Conservation (phyloP, 495 filamentous ascomycete genomes). For the Aspergillus bridgeri region DNA sequence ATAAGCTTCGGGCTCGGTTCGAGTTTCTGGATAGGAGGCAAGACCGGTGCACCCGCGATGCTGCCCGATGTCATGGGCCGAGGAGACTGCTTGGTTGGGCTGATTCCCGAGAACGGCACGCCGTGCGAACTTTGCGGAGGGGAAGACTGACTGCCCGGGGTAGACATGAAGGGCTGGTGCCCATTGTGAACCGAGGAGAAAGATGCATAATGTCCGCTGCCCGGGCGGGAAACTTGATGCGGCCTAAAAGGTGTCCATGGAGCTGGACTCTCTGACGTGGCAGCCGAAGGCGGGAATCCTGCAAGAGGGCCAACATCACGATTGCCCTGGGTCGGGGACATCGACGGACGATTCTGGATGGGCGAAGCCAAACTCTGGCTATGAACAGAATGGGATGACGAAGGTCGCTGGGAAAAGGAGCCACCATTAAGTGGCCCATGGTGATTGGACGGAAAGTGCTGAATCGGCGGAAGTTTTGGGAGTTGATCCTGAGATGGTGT, state of each 20-base stretch:
- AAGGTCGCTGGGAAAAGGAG: slow-evolving; percentile 40
- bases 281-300: slow-evolving; percentile 33
- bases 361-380: slow-evolving; percentile 36
- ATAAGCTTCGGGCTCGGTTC: slow-evolving; percentile 49
- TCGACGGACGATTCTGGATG: slow-evolving; percentile 44
- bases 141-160: slow-evolving; percentile 38
- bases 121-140: slow-evolving; percentile 50
- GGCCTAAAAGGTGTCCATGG: slow-evolving; percentile 38
- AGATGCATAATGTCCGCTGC: slow-evolving; percentile 27
- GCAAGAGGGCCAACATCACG: slow-evolving; percentile 45
- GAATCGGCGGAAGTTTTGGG: slow-evolving; percentile 31
- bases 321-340: slow-evolving; percentile 51
- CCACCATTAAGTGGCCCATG: slow-evolving; percentile 22
- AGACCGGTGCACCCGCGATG: slow-evolving; percentile 41
- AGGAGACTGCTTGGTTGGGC: slow-evolving; percentile 69
- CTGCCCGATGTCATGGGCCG: slow-evolving; percentile 47
- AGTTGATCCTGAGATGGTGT: slow-evolving; percentile 24
- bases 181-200: slow-evolving; percentile 30
- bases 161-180: slow-evolving; percentile 23
- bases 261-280: slow-evolving; percentile 26
- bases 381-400: slow-evolving; percentile 44
- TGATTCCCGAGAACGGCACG: slow-evolving; percentile 60
- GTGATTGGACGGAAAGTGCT: slow-evolving; percentile 30
- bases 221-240: slow-evolving; percentile 32
- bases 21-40: slow-evolving; percentile 48